Percentiles rank a stretch among this genome's conserved stretches.
Evolutionary conservation across 768 basidiomycete species (phyloP).

Genomic region (Kwoniella sp.): DNA sequence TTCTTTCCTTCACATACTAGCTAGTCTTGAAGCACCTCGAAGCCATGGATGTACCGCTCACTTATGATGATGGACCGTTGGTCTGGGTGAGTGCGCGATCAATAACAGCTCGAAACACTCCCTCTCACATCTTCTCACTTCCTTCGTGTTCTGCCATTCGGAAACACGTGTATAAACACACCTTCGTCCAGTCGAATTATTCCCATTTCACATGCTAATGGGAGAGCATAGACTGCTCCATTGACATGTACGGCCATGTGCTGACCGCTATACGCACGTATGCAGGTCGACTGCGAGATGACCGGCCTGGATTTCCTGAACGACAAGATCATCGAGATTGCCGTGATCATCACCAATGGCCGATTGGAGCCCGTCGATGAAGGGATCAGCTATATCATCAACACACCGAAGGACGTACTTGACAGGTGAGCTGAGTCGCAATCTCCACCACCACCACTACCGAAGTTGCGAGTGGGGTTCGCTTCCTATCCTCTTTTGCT

Average conservation of each 20-base stretch:
- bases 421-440: conserved; percentile 73
- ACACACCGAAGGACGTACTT: conserved; percentile 68
- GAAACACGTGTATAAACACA: too few relatives aligned
- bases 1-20: too few relatives aligned
- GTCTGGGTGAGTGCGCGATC: conserved; percentile 47
- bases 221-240: too few relatives aligned
- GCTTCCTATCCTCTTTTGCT: too few relatives aligned
- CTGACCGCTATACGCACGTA: too few relatives aligned
- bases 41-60: conserved; percentile 22
- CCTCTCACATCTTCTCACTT: background rate
- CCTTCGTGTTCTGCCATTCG: background rate
- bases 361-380: conserved; percentile 77
- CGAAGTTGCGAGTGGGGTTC: too few relatives aligned
- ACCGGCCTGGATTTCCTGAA: conserved; percentile 46
- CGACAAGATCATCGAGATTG: conserved; percentile 64
- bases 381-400: conserved; percentile 75
- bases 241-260: too few relatives aligned
- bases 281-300: conserved; percentile 52
- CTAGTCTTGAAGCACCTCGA: too few relatives aligned
- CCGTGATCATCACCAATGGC: conserved; percentile 87
- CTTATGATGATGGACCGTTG: conserved; percentile 50
- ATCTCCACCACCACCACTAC: too few relatives aligned
- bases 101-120: background rate
- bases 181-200: too few relatives aligned
- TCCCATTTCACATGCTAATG: too few relatives aligned